Evolutionary conservation across 2,329 filamentous ascomycete species (phyloP), one percentile per base, ranked within the genome.

Genomic region (Plectosphaerella cucumerina): DNA sequence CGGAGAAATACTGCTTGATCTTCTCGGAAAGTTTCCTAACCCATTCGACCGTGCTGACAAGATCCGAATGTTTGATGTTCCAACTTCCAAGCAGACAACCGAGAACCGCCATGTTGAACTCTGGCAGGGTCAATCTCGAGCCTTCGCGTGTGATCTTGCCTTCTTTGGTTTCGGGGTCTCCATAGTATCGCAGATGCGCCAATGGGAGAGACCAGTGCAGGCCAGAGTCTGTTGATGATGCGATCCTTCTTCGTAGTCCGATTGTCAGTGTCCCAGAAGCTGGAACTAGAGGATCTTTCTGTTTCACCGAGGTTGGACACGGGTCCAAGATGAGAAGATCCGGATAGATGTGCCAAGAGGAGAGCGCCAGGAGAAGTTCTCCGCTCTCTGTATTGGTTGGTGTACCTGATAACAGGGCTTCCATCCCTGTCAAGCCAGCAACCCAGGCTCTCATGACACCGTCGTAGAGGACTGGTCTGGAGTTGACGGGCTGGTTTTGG

Each of bases 131-230:
- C 12, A 31, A 11, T 31, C 26, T 31, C 8, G 9, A 11, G 26
- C 26, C 26, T 31, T 10, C 26, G 4, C 26, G 26, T 11, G 26
- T 31, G 26, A 31, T 11, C 26, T 31, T 4, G 8, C 26, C 26
- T 31, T 31, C 8, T 11, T 31, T 31, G 8, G 12, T 9, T 31
- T 31, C 26, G 8, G 48, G 48, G 8, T n/a, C 37, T 9, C 48
- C 48, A 14, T 50, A 50, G 41, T 50, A 50, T 44, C 37, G 48
- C 4, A 50, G 18, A 44, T 50, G 48, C 12, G 48, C 48, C 41
- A 50, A 34, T 12, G 48, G 34, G 5, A 50, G 37, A 1, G 48
- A 21, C 48, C 48, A 50, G 21, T 50, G 26, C 17, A 50, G 37
- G 10, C 37, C 37, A 21, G 21, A 50, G 4, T 22, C 48, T 18